A percentile compares a stretch with the other conserved stretches of the same genome.
Evolutionary conservation across 2,329 filamentous ascomycete genomes (phyloP).

Genomic region (Pseudocercospora fuligena): DNA sequence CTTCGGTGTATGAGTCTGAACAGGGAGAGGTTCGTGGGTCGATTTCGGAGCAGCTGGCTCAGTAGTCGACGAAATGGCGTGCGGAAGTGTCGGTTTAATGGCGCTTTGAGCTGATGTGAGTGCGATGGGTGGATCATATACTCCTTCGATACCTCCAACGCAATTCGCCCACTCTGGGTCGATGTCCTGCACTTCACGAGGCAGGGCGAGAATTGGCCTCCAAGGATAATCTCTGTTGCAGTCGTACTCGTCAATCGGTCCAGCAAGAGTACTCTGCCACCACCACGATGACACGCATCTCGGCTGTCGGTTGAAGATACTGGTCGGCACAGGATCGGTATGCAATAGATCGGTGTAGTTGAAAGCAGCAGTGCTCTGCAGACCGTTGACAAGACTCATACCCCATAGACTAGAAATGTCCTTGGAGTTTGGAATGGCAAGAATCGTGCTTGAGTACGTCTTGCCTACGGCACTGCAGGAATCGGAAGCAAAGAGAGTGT

Average conservation of each 20-base stretch:
- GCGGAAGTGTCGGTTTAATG: conserved; percentile 7
- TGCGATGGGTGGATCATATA: conserved; percentile 23
- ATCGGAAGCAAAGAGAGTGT: conserved; percentile 29
- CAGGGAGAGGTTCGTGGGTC: not conserved
- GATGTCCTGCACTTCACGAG: conserved; percentile 13
- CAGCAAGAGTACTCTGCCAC: not conserved
- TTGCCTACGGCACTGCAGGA: conserved; percentile 26
- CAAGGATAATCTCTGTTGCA: conserved; percentile 16
- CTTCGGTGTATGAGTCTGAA: not conserved
- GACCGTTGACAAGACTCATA: conserved; percentile 4
- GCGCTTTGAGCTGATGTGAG: conserved; percentile 15
- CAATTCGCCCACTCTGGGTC: conserved; percentile 25
- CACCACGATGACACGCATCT: conserved; percentile 12
- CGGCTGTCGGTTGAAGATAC: conserved; percentile 22
- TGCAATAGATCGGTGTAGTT: conserved; percentile 26
- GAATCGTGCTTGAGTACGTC: conserved; percentile 25
- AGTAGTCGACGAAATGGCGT: not conserved
- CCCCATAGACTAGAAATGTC: conserved; percentile 26
- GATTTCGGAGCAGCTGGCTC: not conserved
- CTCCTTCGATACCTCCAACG: conserved; percentile 20
- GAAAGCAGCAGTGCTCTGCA: conserved; percentile 17
- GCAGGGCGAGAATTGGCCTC: conserved; percentile 20
- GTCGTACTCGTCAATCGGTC: conserved; percentile 14
- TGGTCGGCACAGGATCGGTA: conserved; percentile 22
- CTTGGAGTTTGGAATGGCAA: conserved; percentile 24